These are phyloP conservation scores for Rhynchosporium agropyri DNA, from an alignment of 2,329 filamentous ascomycete genomes.

Conservation along the genomic window DNA sequence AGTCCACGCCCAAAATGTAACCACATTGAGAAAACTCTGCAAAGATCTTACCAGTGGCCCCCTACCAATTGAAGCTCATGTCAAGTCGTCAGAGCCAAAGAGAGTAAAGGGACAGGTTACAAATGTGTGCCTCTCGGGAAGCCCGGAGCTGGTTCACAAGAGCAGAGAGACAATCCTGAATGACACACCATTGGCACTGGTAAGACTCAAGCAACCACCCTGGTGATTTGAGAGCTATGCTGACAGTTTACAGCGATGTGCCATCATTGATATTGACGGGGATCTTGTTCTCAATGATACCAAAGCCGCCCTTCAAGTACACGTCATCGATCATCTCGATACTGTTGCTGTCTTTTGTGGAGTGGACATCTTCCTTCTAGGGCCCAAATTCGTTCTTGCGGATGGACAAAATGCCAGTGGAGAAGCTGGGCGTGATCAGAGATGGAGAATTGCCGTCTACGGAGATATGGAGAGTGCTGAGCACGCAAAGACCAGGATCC, in stretches of 20 bases:
- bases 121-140: conserved; percentile 88
- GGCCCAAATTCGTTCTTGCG: conserved; percentile 80
- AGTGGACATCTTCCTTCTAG: conserved; percentile 94
- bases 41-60: conserved; percentile 73
- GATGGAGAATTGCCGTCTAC: conserved; percentile 91
- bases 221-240: conserved; percentile 30
- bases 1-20: conserved; percentile 86
- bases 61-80: conserved; percentile 78
- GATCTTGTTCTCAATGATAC: conserved; percentile 79
- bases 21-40: conserved; percentile 77
- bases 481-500: conserved; percentile 91
- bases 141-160: conserved; percentile 84
- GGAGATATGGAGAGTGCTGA: conserved; percentile 94
- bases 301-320: conserved; percentile 68
- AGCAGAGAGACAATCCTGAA: conserved; percentile 88
- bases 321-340: conserved; percentile 83
- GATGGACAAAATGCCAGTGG: conserved; percentile 73
- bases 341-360: conserved; percentile 85
- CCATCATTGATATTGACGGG: conserved; percentile 90
- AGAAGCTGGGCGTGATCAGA: conserved; percentile 80
- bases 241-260: conserved; percentile 68
- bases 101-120: conserved; percentile 69
- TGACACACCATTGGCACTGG: conserved; percentile 88
- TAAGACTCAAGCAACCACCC: conserved; percentile 52
- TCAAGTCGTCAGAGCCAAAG: conserved; percentile 81